Evolutionary conservation across 2,329 filamentous ascomycete genomes (phyloP).

Genomic region (Fusarium chlamydosporum): DNA sequence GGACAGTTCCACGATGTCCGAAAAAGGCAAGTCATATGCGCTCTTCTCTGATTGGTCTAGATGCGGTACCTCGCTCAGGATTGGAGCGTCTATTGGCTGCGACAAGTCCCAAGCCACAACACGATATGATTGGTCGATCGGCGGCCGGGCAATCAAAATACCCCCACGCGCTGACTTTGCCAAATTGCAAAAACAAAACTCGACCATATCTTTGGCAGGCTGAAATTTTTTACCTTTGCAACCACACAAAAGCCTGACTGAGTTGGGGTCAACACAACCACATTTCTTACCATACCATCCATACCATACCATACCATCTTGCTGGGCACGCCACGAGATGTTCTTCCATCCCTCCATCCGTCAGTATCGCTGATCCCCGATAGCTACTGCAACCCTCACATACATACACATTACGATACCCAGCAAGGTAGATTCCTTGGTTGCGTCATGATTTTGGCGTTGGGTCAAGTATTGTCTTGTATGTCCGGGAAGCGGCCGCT

Average conservation of each 20-base stretch:
- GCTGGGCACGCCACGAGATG: constrained; percentile 39
- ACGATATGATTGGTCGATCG: constrained; percentile 11
- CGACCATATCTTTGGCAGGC: constrained; percentile 42
- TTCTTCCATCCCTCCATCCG: constrained; percentile 28
- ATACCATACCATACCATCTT: constrained; percentile 8
- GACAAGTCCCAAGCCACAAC: background rate
- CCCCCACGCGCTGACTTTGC: constrained; percentile 52
- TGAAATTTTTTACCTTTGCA: constrained; percentile 42
- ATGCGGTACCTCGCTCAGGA: constrained; percentile 8
- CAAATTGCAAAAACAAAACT: constrained; percentile 52
- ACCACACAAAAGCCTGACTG: constrained; percentile 36
- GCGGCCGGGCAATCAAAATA: constrained; percentile 35
- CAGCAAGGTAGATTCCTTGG: constrained; percentile 12
- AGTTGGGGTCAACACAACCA: constrained; percentile 38
- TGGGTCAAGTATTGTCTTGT: constrained; percentile 5
- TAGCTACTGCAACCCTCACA: constrained; percentile 33
- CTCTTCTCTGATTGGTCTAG: constrained; percentile 27
- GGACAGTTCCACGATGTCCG: constrained; percentile 10
- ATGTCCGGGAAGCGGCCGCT: constrained; percentile 24
- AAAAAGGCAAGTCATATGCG: constrained; percentile 38
- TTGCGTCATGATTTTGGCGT: constrained; percentile 25
- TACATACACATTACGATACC: constrained; percentile 12
- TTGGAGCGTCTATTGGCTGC: constrained; percentile 36
- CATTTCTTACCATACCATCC: constrained; percentile 5
- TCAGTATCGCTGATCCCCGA: constrained; percentile 42